These are phyloP conservation scores for Scheffersomyces ergatensis DNA, from an alignment of 805 yeast genomes.

Conservation along the genomic window DNA sequence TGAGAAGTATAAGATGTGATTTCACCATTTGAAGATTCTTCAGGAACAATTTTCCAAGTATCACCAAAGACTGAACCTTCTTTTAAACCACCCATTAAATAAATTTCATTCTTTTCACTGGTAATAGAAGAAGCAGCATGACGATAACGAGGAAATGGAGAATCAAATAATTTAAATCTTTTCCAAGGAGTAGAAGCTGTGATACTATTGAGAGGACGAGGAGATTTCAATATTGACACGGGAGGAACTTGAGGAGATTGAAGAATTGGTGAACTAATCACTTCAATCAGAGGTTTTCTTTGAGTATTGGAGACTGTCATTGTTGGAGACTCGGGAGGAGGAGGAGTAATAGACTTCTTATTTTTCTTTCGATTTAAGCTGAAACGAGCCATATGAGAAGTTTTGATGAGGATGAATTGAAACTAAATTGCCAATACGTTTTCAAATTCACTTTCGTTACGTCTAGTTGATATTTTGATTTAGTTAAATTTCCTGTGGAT, in stretches of 20 bases:
- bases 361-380: constrained; percentile 53
- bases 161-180: constrained; percentile 57
- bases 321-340: neutral
- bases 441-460: too few relatives aligned
- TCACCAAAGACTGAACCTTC: constrained; percentile 93
- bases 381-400: constrained; percentile 49
- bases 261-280: neutral
- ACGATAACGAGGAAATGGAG: constrained; percentile 94
- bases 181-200: constrained; percentile 58
- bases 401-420: too few relatives aligned
- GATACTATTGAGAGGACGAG: constrained; percentile 1
- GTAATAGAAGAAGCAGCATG: constrained; percentile 81
- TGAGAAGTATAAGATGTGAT: constrained; percentile 27
- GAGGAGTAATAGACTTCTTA: constrained; percentile 8
- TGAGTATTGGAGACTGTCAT: neutral
- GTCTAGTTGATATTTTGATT: too few relatives aligned
- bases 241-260: neutral
- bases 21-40: constrained; percentile 13
- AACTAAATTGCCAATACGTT: too few relatives aligned
- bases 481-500: too few relatives aligned
- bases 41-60: constrained; percentile 81
- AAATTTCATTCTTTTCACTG: constrained; percentile 77
- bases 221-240: neutral
- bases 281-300: neutral
- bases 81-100: constrained; percentile 92